A percentile compares a stretch with the other conserved stretches of the same genome.
These are phyloP conservation scores for Phytophthora lateralis DNA, from an alignment of 352 stramenopile genomes.

Conservation along the genomic window DNA sequence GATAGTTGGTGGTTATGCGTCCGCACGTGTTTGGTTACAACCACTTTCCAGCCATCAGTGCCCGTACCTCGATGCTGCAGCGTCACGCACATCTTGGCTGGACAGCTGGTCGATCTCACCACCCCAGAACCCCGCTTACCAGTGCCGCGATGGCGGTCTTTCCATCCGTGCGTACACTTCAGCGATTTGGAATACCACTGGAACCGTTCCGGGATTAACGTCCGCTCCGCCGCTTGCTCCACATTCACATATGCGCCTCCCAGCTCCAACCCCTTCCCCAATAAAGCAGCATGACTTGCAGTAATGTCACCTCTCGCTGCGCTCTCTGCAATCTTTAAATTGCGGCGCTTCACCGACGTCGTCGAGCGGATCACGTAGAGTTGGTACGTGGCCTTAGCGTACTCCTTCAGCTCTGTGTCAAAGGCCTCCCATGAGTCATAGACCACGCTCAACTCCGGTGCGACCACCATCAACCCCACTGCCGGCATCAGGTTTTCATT, in stretches of 20 bases:
- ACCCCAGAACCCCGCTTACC: constrained; percentile 69
- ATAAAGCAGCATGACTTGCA: not conserved
- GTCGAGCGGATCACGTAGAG: constrained; percentile 82
- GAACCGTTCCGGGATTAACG: constrained; percentile 64
- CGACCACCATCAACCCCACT: constrained; percentile 34
- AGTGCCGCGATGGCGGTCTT: constrained; percentile 63
- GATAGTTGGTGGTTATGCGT: constrained; percentile 79
- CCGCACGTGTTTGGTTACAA: constrained; percentile 77
- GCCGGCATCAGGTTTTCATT: constrained; percentile 1
- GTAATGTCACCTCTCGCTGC: constrained; percentile 19
- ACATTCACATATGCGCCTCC: constrained; percentile 1
- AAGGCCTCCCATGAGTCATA: constrained; percentile 75
- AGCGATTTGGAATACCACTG: constrained; percentile 87
- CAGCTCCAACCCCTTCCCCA: constrained; percentile 14
- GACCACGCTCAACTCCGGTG: constrained; percentile 48
- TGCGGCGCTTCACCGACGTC: constrained; percentile 73
- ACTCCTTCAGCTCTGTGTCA: constrained; percentile 61
- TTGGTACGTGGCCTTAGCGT: constrained; percentile 68
- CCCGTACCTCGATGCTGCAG: constrained; percentile 53
- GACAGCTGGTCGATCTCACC: constrained; percentile 69
- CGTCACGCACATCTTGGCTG: constrained; percentile 83
- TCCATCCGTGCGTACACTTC: constrained; percentile 84
- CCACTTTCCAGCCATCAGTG: constrained; percentile 61
- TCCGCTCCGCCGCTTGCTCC: constrained; percentile 27
- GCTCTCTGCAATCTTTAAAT: constrained; percentile 67